Evolutionary conservation across 331 rosid genomes (phyloP).

Genomic region (Erythrophleum ivorense): DNA sequence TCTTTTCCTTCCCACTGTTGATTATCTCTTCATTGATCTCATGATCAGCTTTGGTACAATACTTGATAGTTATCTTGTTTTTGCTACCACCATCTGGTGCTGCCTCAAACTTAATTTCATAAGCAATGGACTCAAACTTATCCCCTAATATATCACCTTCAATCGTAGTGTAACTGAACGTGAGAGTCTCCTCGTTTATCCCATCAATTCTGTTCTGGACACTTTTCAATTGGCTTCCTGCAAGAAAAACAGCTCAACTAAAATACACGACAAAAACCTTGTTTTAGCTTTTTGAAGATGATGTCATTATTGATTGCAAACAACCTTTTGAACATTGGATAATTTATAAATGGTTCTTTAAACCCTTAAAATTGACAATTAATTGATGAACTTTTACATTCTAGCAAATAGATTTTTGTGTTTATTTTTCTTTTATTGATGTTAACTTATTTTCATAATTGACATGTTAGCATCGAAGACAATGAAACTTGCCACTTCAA

Average conservation of each 20-base stretch:
- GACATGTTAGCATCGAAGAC: too few relatives aligned
- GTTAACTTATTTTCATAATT: too few relatives aligned
- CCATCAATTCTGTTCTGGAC: constrained; percentile 44
- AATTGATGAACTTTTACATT: too few relatives aligned
- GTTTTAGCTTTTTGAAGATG: too few relatives aligned
- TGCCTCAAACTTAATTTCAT: constrained; percentile 48
- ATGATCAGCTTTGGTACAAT: constrained; percentile 47
- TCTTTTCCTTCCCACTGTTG: constrained; percentile 46
- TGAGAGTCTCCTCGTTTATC: constrained; percentile 44
- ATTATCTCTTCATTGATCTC: constrained; percentile 52
- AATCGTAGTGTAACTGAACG: constrained; percentile 45
- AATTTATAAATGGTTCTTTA: too few relatives aligned
- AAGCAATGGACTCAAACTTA: constrained; percentile 43
- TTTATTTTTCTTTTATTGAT: too few relatives aligned
- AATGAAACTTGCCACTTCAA: too few relatives aligned
- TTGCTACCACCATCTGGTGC: constrained; percentile 51
- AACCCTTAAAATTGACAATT: too few relatives aligned
- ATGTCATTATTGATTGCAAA: too few relatives aligned
- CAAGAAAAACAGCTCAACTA: not conserved
- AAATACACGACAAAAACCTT: too few relatives aligned
- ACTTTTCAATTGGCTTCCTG: constrained; percentile 34
- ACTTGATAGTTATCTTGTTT: constrained; percentile 42
- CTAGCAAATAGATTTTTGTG: too few relatives aligned
- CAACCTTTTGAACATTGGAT: too few relatives aligned
- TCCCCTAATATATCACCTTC: constrained; percentile 53